Base-by-base conservation (phyloP, 257 asterid genomes). In the Eucommia ulmoides region DNA sequence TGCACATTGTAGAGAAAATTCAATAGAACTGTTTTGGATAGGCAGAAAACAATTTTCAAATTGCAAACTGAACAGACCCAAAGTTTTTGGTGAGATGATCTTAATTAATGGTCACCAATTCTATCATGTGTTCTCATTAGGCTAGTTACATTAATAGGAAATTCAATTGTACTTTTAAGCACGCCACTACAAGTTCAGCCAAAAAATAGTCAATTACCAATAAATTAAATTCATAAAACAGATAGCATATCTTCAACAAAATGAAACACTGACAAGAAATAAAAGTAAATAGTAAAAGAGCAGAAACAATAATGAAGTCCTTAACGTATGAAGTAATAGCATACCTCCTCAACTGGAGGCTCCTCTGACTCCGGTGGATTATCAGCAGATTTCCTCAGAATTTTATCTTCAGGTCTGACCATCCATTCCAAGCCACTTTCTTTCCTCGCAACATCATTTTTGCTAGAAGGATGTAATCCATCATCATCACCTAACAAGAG, bases 351-450 rank as follows among this genome's bases (percentile, higher is more conserved):
- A 23, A 55, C 61, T 19, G 65, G 70, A 73, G 71, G 66, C 67
- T 78, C 81, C 67, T 65, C 79, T 12, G 61, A 60, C 62, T 67
- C n/a, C n/a, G n/a, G n/a, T n/a, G 68, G 51, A 55, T 52, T 55
- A 66, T 69, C 59, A 61, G 51, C 50, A 17, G 66, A 53, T 61
- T 60, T 60, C 59, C 65, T 66, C 58, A 74, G 79, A 12, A 33
- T 33, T 23, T 41, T 50, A 24, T 78, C 84, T 52, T 77, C 74
- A 2, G 96, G 88, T 50, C 79, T 78, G 59, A 86, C 81, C 96
- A 91, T 91, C 94, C 96, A 91, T n/a, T 84, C 98, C 73, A 91
- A 66, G 41, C 98, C 98, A 79, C 74, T 75, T 70, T 83, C 93
- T 70, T 77, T 84, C 69, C 98, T 76, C 60, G 60, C 60, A 56